Evolutionary conservation across 208 protist species (phyloP).

Genomic region (Porcisia deanei): DNA sequence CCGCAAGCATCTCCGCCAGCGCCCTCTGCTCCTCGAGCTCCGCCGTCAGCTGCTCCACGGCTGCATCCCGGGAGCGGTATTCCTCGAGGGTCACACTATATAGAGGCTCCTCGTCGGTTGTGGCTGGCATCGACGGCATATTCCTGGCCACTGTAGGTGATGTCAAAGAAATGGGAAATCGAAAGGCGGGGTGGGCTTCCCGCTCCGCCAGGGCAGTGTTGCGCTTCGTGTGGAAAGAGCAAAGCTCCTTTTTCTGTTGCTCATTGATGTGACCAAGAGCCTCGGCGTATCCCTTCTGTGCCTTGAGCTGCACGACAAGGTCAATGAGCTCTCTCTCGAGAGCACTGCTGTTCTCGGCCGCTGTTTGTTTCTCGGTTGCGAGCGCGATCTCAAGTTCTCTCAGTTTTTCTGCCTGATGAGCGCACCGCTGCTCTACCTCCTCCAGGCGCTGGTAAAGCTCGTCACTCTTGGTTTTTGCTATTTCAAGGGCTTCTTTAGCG

Average conservation of each 20-base stretch:
- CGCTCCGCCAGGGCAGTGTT: not conserved
- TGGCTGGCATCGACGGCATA: not conserved
- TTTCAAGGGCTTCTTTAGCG: slow-evolving; percentile 24
- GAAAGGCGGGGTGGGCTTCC: not conserved
- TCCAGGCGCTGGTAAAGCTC: slow-evolving; percentile 17
- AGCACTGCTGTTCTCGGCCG: not conserved
- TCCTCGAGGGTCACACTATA: slow-evolving; percentile 27
- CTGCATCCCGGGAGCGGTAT: slow-evolving; percentile 1
- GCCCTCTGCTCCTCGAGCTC: not conserved
- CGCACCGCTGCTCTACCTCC: slow-evolving; percentile 21
- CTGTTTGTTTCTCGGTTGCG: slow-evolving; percentile 2
- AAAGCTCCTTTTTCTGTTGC: not conserved
- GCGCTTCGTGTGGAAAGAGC: not conserved
- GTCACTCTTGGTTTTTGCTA: slow-evolving; percentile 21
- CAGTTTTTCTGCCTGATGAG: slow-evolving; percentile 9
- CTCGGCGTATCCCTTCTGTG: slow-evolving; percentile 2
- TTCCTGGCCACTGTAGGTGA: too few species aligned
- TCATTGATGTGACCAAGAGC: slow-evolving; percentile 3
- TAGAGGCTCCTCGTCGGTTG: slow-evolving; percentile 17
- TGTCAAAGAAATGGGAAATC: not conserved
- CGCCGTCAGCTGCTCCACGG: not conserved
- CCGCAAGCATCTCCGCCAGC: slow-evolving; percentile 7
- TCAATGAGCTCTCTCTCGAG: slow-evolving; percentile 33
- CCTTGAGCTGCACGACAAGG: slow-evolving; percentile 28
- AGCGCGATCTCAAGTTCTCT: slow-evolving; percentile 24